Conservation (phyloP, 2,329 filamentous ascomycete genomes). For the Cytospora piceicola region DNA sequence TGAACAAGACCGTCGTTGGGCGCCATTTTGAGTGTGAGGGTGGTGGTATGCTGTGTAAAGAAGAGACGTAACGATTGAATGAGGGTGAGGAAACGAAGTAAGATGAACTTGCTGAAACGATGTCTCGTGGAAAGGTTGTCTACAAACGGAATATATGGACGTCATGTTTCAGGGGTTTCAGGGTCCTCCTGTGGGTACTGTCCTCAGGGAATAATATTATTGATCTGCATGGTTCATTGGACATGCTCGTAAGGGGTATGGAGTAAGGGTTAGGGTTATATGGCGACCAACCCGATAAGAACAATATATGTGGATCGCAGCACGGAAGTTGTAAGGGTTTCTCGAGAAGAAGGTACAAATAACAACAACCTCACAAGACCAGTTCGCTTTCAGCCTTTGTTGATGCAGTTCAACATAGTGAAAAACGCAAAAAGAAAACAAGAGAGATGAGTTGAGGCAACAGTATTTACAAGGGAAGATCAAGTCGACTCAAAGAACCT, state of each 20-base stretch:
- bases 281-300: too few species aligned
- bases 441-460: too few species aligned
- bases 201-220: neutral
- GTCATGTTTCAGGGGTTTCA: constrained; percentile 24
- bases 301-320: too few species aligned
- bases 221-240: neutral
- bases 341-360: too few species aligned
- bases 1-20: constrained; percentile 66
- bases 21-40: constrained; percentile 50
- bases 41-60: neutral
- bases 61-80: neutral
- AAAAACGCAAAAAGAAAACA: too few species aligned
- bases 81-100: neutral
- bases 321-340: too few species aligned
- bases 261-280: too few species aligned
- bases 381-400: too few species aligned
- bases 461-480: too few species aligned
- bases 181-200: constrained; percentile 26
- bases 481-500: constrained; percentile 43
- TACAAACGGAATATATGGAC: constrained; percentile 15
- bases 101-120: neutral
- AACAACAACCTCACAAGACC: too few species aligned
- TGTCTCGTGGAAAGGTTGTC: constrained; percentile 3
- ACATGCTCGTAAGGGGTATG: neutral
- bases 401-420: too few species aligned